Base-by-base conservation (phyloP, 2,329 filamentous ascomycete species). In the Myriangium duriaei region DNA sequence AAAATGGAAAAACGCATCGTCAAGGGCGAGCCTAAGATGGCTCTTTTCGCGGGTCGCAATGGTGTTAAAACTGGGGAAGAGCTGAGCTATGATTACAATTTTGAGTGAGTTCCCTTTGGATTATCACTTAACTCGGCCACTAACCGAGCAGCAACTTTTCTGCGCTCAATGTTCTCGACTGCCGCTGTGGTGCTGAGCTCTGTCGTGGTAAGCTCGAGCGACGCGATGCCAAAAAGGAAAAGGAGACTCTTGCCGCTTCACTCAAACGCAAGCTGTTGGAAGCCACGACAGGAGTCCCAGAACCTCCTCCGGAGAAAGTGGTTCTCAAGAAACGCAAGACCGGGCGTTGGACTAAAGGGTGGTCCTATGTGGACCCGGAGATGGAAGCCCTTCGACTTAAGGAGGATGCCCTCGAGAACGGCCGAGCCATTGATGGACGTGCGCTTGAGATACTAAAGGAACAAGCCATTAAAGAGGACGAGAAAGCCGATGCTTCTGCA, bases 1-100 rank as follows among this genome's bases (percentile, higher is more conserved):
- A 49, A 49, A 31, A 96, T 98, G 87, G 85, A 93, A 52, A 96
- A 95, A 59, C 94, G 86, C 85, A 88, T 87, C 44, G 91, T 98
- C 39, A 79, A 79, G 34, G 87, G 87, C 17, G 86, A 93, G 57
- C 88, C 88, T 30, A 77, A 91, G 40, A 96, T 98, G 85, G 91
- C 87, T 11, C 73, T 98, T 1, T 98, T 98, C 56, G 91, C 91
- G 10, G 88, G 88, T 19, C 81, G 92, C 49, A 69, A 71, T 33
- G 85, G 85, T 11, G 88, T 98, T 55, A 82, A 82, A 76, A 94
- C 87, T 9, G 91, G 91, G 15, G 86, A 96, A 46, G 91, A 98
- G 61, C 67, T 98, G 44, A 96, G 87, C 0, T 98, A 98, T 57
- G 91, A 98, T 67, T 81, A 81, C 57, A 81, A 81, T 48, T 81